These are phyloP conservation scores for Metarhizium album DNA, from an alignment of 2,329 filamentous ascomycete genomes.

Conservation along the genomic window DNA sequence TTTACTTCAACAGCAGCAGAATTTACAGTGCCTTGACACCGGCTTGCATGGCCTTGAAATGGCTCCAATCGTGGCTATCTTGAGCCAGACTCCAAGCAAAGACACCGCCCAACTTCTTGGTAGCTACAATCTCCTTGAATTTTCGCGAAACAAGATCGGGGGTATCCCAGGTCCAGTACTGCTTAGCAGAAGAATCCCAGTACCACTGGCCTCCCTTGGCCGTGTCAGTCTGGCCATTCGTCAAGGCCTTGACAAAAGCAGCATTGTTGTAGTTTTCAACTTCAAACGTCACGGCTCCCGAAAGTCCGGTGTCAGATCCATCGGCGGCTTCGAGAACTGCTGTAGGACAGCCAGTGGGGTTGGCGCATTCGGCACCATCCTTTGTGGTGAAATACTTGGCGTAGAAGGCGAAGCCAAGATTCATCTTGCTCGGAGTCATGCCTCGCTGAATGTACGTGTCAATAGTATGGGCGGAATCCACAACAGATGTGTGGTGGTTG, in stretches of 20 bases:
- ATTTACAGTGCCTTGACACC: conserved; percentile 2
- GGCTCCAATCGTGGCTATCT: conserved; percentile 32
- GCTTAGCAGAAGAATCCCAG: conserved; percentile 31
- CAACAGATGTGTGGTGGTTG: conserved; percentile 51
- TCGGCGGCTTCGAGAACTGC: conserved; percentile 47
- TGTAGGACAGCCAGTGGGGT: conserved; percentile 48
- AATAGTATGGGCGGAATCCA: conserved; percentile 41
- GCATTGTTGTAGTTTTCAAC: conserved; percentile 15
- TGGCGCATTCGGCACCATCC: conserved; percentile 31
- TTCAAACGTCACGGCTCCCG: conserved; percentile 31
- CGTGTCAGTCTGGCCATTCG: conserved; percentile 31
- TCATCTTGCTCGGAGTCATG: conserved; percentile 42
- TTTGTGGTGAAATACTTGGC: conserved; percentile 50
- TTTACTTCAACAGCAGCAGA: no score
- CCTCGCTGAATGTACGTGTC: conserved; percentile 49
- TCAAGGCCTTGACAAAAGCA: conserved; percentile 31
- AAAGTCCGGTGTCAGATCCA: conserved; percentile 46
- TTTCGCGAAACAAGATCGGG: conserved; percentile 35
- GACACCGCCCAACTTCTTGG: conserved; percentile 34
- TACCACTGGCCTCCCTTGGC: conserved; percentile 44
- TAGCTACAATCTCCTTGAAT: conserved; percentile 31
- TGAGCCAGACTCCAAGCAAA: conserved; percentile 44
- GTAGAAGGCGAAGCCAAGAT: conserved; percentile 59
- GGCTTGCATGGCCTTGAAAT: conserved; percentile 30
- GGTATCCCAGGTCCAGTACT: conserved; percentile 49